Conservation (phyloP, 139 green algal genomes). For the Pseudopediastrum boryanum region DNA sequence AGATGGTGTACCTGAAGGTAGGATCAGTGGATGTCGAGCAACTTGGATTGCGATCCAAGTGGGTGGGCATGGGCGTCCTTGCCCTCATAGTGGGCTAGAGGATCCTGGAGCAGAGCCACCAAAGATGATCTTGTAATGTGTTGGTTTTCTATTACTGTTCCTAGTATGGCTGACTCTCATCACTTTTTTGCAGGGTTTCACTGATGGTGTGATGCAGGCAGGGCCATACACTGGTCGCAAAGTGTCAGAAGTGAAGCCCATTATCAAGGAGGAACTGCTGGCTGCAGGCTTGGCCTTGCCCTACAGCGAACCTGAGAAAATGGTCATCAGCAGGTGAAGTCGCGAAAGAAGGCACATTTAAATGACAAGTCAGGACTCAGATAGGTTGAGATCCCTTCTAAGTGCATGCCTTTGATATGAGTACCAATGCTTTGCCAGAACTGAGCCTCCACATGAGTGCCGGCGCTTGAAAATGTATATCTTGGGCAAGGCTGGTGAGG, state of each 20-base stretch:
- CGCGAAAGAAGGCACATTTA: no score
- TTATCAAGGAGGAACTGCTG: conserved; percentile 90
- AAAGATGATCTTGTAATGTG: no score
- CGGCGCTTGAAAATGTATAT: no score
- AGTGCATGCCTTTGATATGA: no score
- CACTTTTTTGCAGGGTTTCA: conserved; percentile 91
- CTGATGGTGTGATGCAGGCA: conserved; percentile 91
- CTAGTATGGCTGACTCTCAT: no score
- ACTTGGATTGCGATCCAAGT: neutral
- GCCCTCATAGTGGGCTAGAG: neutral
- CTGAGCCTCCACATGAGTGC: no score
- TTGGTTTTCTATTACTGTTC: no score
- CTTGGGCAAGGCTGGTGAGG: no score
- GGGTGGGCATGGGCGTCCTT: no score
- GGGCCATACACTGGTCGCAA: conserved; percentile 87
- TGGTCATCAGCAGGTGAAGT: conserved; percentile 22
- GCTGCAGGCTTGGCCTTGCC: conserved; percentile 72
- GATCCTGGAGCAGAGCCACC: neutral
- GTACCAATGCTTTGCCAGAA: no score
- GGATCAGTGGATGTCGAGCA: neutral
- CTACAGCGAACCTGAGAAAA: conserved; percentile 80
- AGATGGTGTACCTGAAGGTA: conserved; percentile 92
- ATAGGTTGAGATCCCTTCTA: no score
- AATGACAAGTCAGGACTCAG: no score
- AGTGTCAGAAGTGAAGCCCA: conserved; percentile 88